These are phyloP conservation scores for Melaleuca quinquenervia DNA, from an alignment of 345 rosid species.

Conservation along the genomic window DNA sequence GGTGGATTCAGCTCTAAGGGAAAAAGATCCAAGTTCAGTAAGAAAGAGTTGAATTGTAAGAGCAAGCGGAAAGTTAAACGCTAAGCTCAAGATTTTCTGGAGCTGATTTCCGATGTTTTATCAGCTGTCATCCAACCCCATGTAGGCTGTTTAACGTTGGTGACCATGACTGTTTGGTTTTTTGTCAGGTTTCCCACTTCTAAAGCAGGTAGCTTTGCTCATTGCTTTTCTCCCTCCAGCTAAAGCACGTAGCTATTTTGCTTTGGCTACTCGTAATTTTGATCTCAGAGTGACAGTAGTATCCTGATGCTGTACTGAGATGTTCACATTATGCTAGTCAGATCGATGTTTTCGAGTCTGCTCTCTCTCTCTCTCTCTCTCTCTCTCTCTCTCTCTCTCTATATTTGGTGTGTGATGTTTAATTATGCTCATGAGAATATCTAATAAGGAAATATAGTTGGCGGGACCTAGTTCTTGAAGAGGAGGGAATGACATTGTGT, in stretches of 20 bases:
- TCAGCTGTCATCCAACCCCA: neutral
- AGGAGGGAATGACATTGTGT: neutral
- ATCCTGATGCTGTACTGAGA: neutral
- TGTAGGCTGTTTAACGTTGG: neutral
- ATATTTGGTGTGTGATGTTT: neutral
- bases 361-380: neutral
- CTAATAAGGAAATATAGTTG: neutral
- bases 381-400: neutral
- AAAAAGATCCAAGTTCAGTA: conserved; percentile 30
- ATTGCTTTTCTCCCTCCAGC: neutral
- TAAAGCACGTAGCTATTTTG: neutral
- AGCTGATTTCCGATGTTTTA: neutral
- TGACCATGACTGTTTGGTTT: neutral
- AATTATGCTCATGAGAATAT: neutral
- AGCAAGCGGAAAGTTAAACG: neutral
- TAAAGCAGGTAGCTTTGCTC: neutral
- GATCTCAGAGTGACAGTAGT: neutral
- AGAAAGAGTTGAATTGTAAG: conserved; percentile 10
- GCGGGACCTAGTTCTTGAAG: neutral
- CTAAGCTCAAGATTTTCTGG: neutral
- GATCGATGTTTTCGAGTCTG: neutral
- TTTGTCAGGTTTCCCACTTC: neutral
- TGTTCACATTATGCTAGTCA: neutral
- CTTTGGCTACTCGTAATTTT: conserved; percentile 2
- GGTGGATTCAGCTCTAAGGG: conserved; percentile 43